phyloP scores from a whole-genome alignment of 2,329 filamentous ascomycete genomes.

The Microcyclosporella mali region DNA sequence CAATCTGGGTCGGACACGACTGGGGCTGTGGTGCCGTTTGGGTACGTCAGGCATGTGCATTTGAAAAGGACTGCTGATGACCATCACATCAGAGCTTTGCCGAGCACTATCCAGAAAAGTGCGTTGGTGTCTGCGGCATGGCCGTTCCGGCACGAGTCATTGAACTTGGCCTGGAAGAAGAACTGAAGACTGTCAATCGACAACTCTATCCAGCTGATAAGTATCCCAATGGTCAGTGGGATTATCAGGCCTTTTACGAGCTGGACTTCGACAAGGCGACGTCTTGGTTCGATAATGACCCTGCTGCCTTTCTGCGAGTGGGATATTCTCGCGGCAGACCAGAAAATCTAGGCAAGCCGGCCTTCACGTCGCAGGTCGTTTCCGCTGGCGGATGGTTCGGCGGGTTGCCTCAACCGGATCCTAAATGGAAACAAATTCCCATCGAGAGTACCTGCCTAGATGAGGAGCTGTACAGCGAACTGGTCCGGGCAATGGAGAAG shows the following conservation, averaged over 20 bases:
- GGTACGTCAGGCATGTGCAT: background rate
- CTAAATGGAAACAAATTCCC: slow-evolving; percentile 28
- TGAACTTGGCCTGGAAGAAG: slow-evolving; percentile 37
- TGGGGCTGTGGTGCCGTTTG: slow-evolving; percentile 36
- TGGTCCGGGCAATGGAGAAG: slow-evolving; percentile 34
- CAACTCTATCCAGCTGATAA: slow-evolving; percentile 42
- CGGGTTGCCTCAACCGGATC: slow-evolving; percentile 22
- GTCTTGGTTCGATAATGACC: slow-evolving; percentile 15
- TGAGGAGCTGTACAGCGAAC: slow-evolving; percentile 24
- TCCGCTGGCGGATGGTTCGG: slow-evolving; percentile 31
- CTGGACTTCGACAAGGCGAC: slow-evolving; percentile 22
- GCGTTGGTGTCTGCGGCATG: slow-evolving; percentile 26
- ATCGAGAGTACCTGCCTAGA: slow-evolving; percentile 27
- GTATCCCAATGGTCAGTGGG: slow-evolving; percentile 35
- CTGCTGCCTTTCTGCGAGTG: slow-evolving; percentile 24
- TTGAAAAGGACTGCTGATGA: background rate
- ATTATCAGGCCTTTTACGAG: slow-evolving; percentile 33
- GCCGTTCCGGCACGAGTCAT: slow-evolving; percentile 39
- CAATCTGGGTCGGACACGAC: slow-evolving; percentile 46
- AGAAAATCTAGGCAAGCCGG: slow-evolving; percentile 23
- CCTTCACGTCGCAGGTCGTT: slow-evolving; percentile 13
- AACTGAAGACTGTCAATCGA: slow-evolving; percentile 36
- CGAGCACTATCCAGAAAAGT: slow-evolving; percentile 29
- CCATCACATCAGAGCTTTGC: slow-evolving; percentile 6
- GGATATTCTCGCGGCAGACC: slow-evolving; percentile 25